phyloP scores from a whole-genome alignment of 1,284 basidiomycete species.

The Fistulina hepatica region DNA sequence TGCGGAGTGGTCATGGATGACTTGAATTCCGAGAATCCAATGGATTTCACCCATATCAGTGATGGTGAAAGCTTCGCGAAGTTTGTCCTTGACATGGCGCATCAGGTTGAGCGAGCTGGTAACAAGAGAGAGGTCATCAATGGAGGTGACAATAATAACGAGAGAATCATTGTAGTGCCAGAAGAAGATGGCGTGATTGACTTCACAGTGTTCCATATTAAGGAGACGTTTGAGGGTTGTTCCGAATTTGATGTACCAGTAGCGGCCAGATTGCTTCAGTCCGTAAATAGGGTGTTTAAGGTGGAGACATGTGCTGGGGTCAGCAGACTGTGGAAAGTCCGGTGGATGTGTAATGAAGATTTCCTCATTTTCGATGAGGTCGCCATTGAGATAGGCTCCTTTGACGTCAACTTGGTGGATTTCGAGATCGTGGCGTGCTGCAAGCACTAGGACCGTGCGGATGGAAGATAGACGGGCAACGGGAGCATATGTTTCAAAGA shows the following conservation, averaged over 20 bases:
- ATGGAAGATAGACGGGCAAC: slow-evolving; percentile 10
- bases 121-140: slow-evolving; percentile 1
- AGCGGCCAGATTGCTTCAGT: slow-evolving; percentile 10
- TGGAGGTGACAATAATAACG: slow-evolving; percentile 2
- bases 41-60: slow-evolving; percentile 10
- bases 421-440: slow-evolving; percentile 8
- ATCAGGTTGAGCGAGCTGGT: slow-evolving; percentile 1
- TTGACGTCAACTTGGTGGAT: slow-evolving; percentile 12
- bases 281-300: slow-evolving; percentile 9
- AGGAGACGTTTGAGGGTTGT: not conserved
- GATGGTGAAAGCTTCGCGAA: not conserved
- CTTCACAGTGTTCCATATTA: not conserved
- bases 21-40: slow-evolving; percentile 15
- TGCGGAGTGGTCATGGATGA: no score
- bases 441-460: slow-evolving; percentile 9
- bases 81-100: not conserved
- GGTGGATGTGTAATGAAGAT: slow-evolving; percentile 4
- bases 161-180: not conserved
- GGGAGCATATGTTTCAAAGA: slow-evolving; percentile 7
- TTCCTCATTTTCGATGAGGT: slow-evolving; percentile 5
- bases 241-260: slow-evolving; percentile 5
- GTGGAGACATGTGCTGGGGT: slow-evolving; percentile 7
- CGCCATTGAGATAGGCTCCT: slow-evolving; percentile 9
- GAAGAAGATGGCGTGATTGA: slow-evolving; percentile 4
- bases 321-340: not conserved